Conservation (phyloP, 176 grass and related monocot species). For the Aegilops bicornis region DNA sequence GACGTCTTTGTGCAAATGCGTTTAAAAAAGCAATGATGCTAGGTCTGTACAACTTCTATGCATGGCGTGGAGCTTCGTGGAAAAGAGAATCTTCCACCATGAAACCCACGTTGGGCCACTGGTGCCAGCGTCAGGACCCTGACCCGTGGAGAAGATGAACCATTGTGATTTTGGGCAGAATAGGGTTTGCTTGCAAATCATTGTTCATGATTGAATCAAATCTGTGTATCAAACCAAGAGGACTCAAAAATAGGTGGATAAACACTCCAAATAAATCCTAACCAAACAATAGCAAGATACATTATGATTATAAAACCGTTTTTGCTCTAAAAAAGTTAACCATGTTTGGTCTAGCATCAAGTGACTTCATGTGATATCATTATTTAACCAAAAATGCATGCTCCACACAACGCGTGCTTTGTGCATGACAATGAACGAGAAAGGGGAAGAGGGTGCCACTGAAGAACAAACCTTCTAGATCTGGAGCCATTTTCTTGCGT, state of each 20-base stretch:
- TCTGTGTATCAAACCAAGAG: slow-evolving; percentile 19
- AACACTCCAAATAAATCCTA: background rate
- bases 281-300: background rate
- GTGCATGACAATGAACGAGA: background rate
- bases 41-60: too few species aligned
- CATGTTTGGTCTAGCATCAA: background rate
- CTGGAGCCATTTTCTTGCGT: slow-evolving; percentile 22
- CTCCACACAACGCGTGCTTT: background rate
- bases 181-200: slow-evolving; percentile 52
- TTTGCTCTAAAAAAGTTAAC: background rate
- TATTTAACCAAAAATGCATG: background rate
- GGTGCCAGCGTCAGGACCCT: too few species aligned
- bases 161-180: slow-evolving; percentile 92
- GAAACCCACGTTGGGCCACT: too few species aligned
- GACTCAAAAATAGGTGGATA: slow-evolving; percentile 24
- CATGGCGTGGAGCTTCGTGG: too few species aligned
- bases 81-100: too few species aligned
- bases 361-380: slow-evolving; percentile 15
- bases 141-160: slow-evolving; percentile 5
- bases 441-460: background rate
- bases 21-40: too few species aligned
- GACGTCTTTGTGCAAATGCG: too few species aligned
- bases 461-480: slow-evolving; percentile 39
- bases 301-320: background rate
- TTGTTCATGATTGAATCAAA: slow-evolving; percentile 23